Base-by-base conservation (phyloP, 2,329 filamentous ascomycete species). In the Fragosphaeria purpurea region DNA sequence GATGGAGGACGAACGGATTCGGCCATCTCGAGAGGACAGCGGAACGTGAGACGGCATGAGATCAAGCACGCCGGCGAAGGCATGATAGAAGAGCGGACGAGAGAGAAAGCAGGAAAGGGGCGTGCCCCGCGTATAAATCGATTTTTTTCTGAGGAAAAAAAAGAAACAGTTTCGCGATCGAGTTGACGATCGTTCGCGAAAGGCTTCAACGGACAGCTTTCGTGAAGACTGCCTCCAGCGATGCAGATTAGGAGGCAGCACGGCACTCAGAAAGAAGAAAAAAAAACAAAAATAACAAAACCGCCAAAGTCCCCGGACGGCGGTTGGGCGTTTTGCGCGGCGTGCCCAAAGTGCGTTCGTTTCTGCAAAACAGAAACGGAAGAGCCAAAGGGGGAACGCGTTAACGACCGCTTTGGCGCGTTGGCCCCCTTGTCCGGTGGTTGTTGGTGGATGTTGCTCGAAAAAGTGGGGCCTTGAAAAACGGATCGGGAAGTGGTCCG, bases 41-140 rank as follows among this genome's bases (percentile, higher is more conserved):
- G 60, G 62, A 61, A 63, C 61, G 61, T 62, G 57, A 56, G 61
- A 59, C 62, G 64, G 63, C 66, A 67, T 68, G 60, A 57, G 61
- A 63, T 60, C 59, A 53, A 57, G 57, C 55, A 56, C 58, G 57
- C 57, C 60, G 60, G 59, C 58, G 56, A 62, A 63, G 59, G 64
- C 66, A 68, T 67, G 58, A 62, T 67, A 65, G 55, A 47, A 47
- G 44, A 38, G 53, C 7, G 48, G 22, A 38, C 41, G 41, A 7
- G 6, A 35, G 46, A 22, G 8, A 33, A 12, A 47, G 42, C 22
- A 22, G 22, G 22, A 22, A 22, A 22, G 22, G 22, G 22, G 22
- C 22, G 22, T 22, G 22, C 22, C 22, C 22, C 22, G 22, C 22
- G 22, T 37, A 39, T 41, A 12, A 11, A 40, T 43, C 38, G n/a